phyloP scores from a whole-genome alignment of 768 basidiomycete species.

The Pleurotus cornucopiae region DNA sequence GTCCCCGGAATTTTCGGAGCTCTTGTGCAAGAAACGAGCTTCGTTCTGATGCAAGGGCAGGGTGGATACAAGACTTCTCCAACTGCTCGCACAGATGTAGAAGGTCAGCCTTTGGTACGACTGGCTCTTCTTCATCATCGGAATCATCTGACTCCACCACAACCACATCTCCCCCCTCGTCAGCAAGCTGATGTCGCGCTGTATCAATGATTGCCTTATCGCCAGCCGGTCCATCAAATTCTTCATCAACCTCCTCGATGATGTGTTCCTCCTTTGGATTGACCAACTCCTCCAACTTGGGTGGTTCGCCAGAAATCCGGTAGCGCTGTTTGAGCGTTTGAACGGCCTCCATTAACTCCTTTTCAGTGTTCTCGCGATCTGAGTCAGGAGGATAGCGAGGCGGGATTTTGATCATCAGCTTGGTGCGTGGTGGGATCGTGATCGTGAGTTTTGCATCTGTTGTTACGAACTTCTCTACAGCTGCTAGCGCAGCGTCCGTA shows the following conservation, averaged over 20 bases:
- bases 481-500: slow-evolving; percentile 8
- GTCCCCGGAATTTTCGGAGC: neutral
- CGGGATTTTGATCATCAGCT: neutral
- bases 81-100: neutral
- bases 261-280: neutral
- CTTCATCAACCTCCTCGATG: neutral
- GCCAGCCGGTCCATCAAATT: neutral
- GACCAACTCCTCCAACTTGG: neutral
- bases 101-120: neutral
- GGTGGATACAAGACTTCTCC: neutral
- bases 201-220: neutral
- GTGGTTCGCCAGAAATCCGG: neutral
- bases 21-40: neutral
- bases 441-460: slow-evolving; percentile 4
- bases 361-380: neutral
- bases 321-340: neutral
- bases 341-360: neutral
- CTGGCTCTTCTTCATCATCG: neutral
- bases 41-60: neutral
- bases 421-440: neutral
- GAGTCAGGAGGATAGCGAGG: neutral
- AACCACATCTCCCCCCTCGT: neutral
- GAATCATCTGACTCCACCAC: neutral
- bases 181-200: neutral
- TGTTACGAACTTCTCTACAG: slow-evolving; percentile 8